Conservation (phyloP, 1,139 yeast species). For the Komagataea norvegica region DNA sequence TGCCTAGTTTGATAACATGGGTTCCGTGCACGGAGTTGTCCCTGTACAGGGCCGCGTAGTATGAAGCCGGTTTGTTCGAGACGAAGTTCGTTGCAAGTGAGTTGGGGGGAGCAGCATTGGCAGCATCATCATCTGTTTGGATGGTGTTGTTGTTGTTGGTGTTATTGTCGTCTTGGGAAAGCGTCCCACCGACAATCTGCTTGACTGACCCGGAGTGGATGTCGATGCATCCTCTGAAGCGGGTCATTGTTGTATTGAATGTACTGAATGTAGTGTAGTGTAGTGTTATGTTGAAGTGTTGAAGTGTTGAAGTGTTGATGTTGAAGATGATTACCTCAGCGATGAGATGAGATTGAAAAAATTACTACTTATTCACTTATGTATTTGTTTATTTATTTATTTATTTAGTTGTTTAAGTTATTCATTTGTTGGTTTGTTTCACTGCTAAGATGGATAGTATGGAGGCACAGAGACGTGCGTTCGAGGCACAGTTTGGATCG, state of each 20-base stretch:
- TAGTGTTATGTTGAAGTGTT: too few relatives aligned
- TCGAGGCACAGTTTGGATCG: conserved; percentile 67
- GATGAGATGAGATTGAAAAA: conserved; percentile 5
- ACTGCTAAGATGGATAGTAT: too few relatives aligned
- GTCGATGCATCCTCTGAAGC: conserved; percentile 91
- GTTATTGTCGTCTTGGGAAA: conserved; percentile 48
- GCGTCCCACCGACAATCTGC: conserved; percentile 93
- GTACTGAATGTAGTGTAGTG: too few relatives aligned
- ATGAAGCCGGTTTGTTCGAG: conserved; percentile 67
- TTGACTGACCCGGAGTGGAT: conserved; percentile 92
- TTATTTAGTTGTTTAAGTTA: too few relatives aligned
- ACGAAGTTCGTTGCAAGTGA: conserved; percentile 66
- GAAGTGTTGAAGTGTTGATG: too few relatives aligned
- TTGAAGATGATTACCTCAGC: too few relatives aligned
- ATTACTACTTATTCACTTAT: too few relatives aligned
- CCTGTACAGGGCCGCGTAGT: conserved; percentile 70
- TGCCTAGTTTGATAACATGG: conserved; percentile 89
- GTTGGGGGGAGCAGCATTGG: too few relatives aligned
- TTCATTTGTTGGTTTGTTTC: too few relatives aligned
- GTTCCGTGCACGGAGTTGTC: conserved; percentile 61
- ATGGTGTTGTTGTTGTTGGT: conserved; percentile 19
- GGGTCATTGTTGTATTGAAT: conserved; percentile 52
- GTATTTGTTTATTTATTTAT: too few relatives aligned
- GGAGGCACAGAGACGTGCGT: conserved; percentile 55
- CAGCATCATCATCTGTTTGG: too few relatives aligned